A percentile compares a stretch with the other conserved stretches of the same genome.
These are phyloP conservation scores for Sherardia arvensis DNA, from an alignment of 257 asterid genomes.

Conservation along the genomic window DNA sequence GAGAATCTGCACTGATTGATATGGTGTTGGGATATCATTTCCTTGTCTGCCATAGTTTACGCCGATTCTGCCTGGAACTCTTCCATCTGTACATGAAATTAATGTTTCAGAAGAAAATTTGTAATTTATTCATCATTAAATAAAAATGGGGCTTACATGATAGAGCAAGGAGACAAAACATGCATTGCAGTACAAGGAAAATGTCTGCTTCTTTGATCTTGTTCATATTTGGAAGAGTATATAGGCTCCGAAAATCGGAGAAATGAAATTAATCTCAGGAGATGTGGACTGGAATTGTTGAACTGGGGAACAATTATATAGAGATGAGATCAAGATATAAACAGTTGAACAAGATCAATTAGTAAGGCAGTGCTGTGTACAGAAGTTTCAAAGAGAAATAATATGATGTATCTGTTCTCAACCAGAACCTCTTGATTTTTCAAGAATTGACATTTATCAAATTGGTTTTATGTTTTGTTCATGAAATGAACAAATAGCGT, in stretches of 20 bases:
- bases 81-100: conserved; percentile 26
- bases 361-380: neutral
- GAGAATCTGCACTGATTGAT: conserved; percentile 38
- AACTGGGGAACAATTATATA: neutral
- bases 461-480: neutral
- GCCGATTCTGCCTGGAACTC: conserved; percentile 30
- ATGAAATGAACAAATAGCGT: neutral
- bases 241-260: neutral
- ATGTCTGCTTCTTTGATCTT: conserved; percentile 9
- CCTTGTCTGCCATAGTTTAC: conserved; percentile 59
- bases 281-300: neutral
- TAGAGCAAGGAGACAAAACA: conserved; percentile 25
- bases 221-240: conserved; percentile 4
- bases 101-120: neutral
- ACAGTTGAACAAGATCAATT: conserved; percentile 12
- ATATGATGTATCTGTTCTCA: conserved; percentile 1
- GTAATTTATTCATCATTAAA: neutral
- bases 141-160: conserved; percentile 32
- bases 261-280: neutral
- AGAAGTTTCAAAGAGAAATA: neutral
- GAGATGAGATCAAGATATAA: neutral
- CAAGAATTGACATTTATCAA: neutral
- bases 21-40: conserved; percentile 45
- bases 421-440: neutral
- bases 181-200: conserved; percentile 16